Evolutionary conservation across 2,329 filamentous ascomycete species (phyloP).

Genomic region (Xylariaceae sp.): DNA sequence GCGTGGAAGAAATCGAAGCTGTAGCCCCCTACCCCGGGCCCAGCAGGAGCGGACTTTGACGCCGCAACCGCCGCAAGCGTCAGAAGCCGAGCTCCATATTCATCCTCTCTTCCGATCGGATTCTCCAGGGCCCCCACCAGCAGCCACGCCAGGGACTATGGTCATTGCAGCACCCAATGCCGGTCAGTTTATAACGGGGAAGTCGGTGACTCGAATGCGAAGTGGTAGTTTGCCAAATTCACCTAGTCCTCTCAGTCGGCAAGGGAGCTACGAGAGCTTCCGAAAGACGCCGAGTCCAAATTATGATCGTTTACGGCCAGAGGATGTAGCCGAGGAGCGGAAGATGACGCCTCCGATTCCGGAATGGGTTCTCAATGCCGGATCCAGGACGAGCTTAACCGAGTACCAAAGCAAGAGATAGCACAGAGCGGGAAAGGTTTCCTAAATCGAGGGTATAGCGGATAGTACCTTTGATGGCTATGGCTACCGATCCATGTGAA

Average conservation of each 20-base stretch:
- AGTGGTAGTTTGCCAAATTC: slow-evolving; percentile 60
- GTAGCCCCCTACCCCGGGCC: slow-evolving; percentile 52
- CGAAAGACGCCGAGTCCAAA: slow-evolving; percentile 38
- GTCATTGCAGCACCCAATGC: slow-evolving; percentile 74
- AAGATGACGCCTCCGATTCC: slow-evolving; percentile 67
- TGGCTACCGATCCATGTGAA: neutral
- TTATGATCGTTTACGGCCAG: slow-evolving; percentile 31
- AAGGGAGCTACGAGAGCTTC: slow-evolving; percentile 59
- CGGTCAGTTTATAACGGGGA: slow-evolving; percentile 67
- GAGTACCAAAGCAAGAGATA: slow-evolving; percentile 51
- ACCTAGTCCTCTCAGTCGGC: slow-evolving; percentile 57
- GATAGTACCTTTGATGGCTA: neutral
- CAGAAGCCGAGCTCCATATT: slow-evolving; percentile 69
- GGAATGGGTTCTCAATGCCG: slow-evolving; percentile 64
- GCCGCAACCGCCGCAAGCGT: slow-evolving; percentile 37
- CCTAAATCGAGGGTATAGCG: slow-evolving; percentile 25
- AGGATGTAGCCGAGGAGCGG: slow-evolving; percentile 45
- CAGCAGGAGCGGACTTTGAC: slow-evolving; percentile 47
- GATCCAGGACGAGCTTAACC: slow-evolving; percentile 57
- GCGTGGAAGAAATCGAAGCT: slow-evolving; percentile 58
- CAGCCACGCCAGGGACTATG: slow-evolving; percentile 71
- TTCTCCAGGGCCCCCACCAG: slow-evolving; percentile 70
- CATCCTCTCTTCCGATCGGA: slow-evolving; percentile 80
- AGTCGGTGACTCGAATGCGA: slow-evolving; percentile 60
- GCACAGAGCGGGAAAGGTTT: neutral